Conservation (phyloP, 768 basidiomycete genomes). For the Ramaria rubella region DNA sequence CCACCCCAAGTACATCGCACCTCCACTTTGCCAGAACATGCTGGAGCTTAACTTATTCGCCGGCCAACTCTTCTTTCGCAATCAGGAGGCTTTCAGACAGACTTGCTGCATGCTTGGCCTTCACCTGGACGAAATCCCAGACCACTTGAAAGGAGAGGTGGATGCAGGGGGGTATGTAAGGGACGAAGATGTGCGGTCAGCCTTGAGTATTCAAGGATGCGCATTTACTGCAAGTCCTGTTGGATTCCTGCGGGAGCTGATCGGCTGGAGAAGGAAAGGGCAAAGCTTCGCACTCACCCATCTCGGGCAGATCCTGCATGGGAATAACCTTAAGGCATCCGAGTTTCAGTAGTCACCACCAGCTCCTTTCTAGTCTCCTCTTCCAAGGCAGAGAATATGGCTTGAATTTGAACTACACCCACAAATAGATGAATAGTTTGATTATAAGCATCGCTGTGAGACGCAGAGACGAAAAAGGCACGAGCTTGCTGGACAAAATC, state of each 20-base stretch:
- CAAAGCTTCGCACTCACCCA: neutral
- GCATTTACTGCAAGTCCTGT: neutral
- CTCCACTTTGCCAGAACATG: slow-evolving; percentile 14
- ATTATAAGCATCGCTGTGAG: no score
- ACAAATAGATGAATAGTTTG: no score
- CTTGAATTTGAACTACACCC: no score
- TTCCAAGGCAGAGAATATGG: no score
- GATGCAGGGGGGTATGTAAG: slow-evolving; percentile 20
- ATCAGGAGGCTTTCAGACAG: slow-evolving; percentile 26
- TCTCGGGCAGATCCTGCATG: slow-evolving; percentile 1
- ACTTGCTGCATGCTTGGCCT: slow-evolving; percentile 33
- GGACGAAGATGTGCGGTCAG: slow-evolving; percentile 3
- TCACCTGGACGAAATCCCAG: slow-evolving; percentile 24
- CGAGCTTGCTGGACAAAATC: no score
- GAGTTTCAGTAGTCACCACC: neutral
- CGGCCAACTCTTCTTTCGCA: slow-evolving; percentile 37
- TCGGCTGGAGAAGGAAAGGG: neutral
- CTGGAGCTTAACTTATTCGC: slow-evolving; percentile 38
- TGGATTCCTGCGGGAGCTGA: neutral
- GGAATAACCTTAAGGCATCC: neutral
- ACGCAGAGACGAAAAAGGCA: no score
- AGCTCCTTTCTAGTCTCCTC: no score
- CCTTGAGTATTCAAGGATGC: neutral
- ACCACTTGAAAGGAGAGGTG: neutral
- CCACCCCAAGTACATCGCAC: neutral